Evolutionary conservation across 495 filamentous ascomycete species (phyloP).

Genomic region (Usnea hakonensis): DNA sequence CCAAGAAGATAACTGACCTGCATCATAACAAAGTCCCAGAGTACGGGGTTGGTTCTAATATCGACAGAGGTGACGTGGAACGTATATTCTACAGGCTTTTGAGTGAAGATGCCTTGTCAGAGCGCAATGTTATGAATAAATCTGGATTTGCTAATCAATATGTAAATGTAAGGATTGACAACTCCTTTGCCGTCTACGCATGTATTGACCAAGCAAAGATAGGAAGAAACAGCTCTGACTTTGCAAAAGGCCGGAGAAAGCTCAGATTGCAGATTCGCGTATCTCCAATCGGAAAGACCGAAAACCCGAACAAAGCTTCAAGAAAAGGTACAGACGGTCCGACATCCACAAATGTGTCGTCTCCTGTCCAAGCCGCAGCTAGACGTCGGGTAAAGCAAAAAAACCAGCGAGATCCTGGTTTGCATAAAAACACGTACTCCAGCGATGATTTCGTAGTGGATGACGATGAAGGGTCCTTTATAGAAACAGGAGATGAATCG

Average conservation of each 20-base stretch:
- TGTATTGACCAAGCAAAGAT: conserved; percentile 30
- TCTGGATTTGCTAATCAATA: conserved; percentile 55
- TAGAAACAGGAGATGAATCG: conserved; percentile 38
- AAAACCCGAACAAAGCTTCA: conserved; percentile 21
- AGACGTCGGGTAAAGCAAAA: conserved; percentile 35
- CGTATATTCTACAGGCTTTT: conserved; percentile 57
- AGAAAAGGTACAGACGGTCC: conserved; percentile 37
- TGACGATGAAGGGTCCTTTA: conserved; percentile 35
- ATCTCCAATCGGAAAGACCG: conserved; percentile 41
- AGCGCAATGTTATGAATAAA: conserved; percentile 54
- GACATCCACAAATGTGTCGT: conserved; percentile 77
- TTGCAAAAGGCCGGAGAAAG: conserved; percentile 41
- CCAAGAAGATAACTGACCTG: conserved; percentile 41
- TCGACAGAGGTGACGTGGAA: conserved; percentile 55
- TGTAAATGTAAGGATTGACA: conserved; percentile 38
- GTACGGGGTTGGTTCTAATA: conserved; percentile 46
- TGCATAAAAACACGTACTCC: conserved; percentile 39
- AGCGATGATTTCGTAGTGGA: conserved; percentile 47
- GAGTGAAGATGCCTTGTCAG: conserved; percentile 52
- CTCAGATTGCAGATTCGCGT: conserved; percentile 54
- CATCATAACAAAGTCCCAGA: conserved; percentile 42
- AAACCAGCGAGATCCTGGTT: conserved; percentile 27
- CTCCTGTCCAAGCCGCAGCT: conserved; percentile 57
- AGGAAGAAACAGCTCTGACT: conserved; percentile 46
- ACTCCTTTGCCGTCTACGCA: background rate